Conservation (phyloP, 106 monocot genomes). For the Acorus calamus region DNA sequence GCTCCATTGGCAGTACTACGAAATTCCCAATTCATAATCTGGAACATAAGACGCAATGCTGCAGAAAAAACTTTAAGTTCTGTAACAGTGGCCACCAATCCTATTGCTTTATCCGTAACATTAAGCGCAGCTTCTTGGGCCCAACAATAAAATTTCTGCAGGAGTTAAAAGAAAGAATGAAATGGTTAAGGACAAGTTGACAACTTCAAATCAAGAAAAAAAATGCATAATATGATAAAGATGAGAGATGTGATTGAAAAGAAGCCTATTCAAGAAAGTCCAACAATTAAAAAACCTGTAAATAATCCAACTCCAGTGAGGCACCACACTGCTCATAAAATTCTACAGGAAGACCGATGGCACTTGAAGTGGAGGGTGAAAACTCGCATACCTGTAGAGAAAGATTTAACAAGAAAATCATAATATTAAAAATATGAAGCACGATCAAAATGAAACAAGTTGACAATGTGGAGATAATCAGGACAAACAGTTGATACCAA, state of each 20-base stretch:
- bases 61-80: constrained; percentile 79
- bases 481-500: constrained; percentile 40
- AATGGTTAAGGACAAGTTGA: neutral
- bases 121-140: constrained; percentile 64
- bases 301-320: constrained; percentile 58
- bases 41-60: constrained; percentile 78
- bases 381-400: constrained; percentile 75
- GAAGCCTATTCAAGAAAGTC: neutral
- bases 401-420: constrained; percentile 3
- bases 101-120: constrained; percentile 39
- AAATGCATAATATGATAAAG: neutral
- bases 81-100: constrained; percentile 14
- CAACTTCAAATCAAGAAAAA: neutral
- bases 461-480: neutral
- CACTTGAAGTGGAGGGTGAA: constrained; percentile 66
- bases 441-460: neutral
- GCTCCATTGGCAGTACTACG: constrained; percentile 10
- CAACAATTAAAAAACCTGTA: constrained; percentile 72
- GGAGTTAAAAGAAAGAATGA: neutral
- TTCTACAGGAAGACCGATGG: constrained; percentile 78
- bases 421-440: neutral
- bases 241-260: neutral
- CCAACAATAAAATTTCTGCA: constrained; percentile 89
- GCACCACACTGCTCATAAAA: constrained; percentile 71
- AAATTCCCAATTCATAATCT: constrained; percentile 96